A percentile compares a stretch with the other conserved stretches of the same genome.
Conservation (phyloP, 257 asterid genomes). For the Paulownia fortunei region DNA sequence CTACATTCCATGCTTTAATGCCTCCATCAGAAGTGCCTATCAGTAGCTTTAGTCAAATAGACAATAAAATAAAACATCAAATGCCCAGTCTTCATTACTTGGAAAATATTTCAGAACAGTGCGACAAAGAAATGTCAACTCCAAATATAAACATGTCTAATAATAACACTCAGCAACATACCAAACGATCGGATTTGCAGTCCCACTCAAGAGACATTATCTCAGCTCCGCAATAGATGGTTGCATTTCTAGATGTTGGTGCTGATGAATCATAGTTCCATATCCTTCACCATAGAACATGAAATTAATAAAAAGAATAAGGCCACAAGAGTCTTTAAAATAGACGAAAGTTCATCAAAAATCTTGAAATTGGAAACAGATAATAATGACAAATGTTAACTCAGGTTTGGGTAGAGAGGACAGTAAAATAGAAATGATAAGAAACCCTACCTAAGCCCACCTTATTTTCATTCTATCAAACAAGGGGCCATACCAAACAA, state of each 20-base stretch:
- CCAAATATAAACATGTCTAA: constrained; percentile 5
- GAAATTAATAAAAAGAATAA: constrained; percentile 19
- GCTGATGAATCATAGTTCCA: constrained; percentile 91
- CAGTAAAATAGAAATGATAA: not conserved
- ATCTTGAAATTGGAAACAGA: constrained; percentile 2
- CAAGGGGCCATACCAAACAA: not conserved
- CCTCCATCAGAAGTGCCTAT: constrained; percentile 99
- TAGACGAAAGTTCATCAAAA: not conserved
- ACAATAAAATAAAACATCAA: constrained; percentile 45
- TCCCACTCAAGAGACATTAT: constrained; percentile 98
- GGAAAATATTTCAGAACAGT: constrained; percentile 26
- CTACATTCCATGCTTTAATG: constrained; percentile 98
- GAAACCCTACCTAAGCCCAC: not conserved
- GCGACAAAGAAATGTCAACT: constrained; percentile 24
- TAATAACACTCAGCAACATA: constrained; percentile 41
- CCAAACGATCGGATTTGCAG: constrained; percentile 96
- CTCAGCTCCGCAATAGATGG: constrained; percentile 98
- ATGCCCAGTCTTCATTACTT: constrained; percentile 37
- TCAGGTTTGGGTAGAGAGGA: not conserved
- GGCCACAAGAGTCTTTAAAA: not conserved
- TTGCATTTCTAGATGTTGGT: constrained; percentile 91
- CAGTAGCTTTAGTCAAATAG: constrained; percentile 78
- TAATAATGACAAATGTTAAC: not conserved
- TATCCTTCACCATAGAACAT: constrained; percentile 63
- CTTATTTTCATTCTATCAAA: not conserved